Base-by-base conservation (phyloP, 768 basidiomycete species). In the Tephrocybe sp. region DNA sequence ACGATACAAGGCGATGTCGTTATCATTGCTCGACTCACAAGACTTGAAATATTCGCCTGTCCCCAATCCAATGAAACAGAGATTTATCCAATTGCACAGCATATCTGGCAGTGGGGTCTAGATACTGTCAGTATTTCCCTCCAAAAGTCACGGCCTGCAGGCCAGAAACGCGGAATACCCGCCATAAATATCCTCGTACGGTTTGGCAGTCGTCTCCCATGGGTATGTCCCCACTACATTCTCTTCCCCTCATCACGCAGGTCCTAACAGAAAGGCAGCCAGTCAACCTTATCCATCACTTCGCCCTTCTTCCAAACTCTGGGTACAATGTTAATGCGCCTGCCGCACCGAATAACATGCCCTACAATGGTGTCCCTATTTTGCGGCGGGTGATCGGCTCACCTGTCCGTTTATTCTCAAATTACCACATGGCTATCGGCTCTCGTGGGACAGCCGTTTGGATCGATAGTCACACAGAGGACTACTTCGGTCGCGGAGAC, bases 231-330 rank as follows among this genome's bases (percentile, higher is more conserved):
- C 18, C 38, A 31, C 24, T 42, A 19, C 2, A 15, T 25, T 53
- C 6, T 25, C 8, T 22, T 39, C 31, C 16, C 44, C 22, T 24
- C 22, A 5, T 18, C 34, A 30, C 46, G 25, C 34, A 35, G 25
- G n/a, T 40, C 12, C 28, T 34, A 25, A 48, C 40, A 27, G 18
- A 12, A 38, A 26, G 21, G 26, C 13, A 72, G 86, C 83, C 85
- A 0, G 76, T 82, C 53, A 87, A 89, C 62, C 64, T 82, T 21
- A 70, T 87, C n/a, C 83, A 87, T 55, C 80, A 83, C 61, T 85
- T 76, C 59, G 60, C 73, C 27, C 69, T 89, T 13, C 61, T 60
- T 1, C 74, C 77, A 0, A 79, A 83, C 59, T 54, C 64, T 3
- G 47, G 60, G 5, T 80, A 72, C 57, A 54, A 61, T 25, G 49